These are phyloP conservation scores for Coccomyxa sp. DNA, from an alignment of 139 green algal genomes.

Conservation along the genomic window DNA sequence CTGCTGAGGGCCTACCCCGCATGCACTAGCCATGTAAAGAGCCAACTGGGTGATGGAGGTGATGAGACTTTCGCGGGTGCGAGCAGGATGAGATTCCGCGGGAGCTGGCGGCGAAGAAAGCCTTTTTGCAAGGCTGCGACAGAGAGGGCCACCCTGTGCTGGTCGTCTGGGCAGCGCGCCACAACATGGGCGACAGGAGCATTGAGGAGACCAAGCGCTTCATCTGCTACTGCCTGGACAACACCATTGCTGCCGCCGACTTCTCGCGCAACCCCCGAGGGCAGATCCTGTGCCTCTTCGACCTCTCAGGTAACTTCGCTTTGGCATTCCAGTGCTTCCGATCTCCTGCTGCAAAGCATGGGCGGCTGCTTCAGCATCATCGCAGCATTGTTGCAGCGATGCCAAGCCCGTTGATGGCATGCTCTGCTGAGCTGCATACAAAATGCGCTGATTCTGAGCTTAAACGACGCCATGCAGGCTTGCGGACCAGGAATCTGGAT, in stretches of 20 bases:
- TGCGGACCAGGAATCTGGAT: slow-evolving; percentile 50
- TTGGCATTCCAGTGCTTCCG: no score
- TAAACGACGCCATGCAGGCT: slow-evolving; percentile 30
- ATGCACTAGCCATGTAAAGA: background rate
- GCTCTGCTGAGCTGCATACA: background rate
- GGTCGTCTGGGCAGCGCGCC: slow-evolving; percentile 23
- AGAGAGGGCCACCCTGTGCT: slow-evolving; percentile 29
- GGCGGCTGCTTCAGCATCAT: no score
- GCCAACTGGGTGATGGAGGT: no score
- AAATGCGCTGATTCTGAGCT: background rate
- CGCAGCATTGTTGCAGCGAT: no score
- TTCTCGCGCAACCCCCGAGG: slow-evolving; percentile 14
- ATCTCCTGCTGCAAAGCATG: no score
- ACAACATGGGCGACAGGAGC: slow-evolving; percentile 14
- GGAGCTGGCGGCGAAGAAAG: slow-evolving; percentile 34
- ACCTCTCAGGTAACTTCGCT: slow-evolving; percentile 36
- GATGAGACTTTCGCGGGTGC: no score
- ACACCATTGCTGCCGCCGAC: slow-evolving; percentile 24
- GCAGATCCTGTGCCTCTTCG: slow-evolving; percentile 39
- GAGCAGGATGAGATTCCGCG: slow-evolving; percentile 26
- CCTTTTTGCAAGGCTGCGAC: slow-evolving; percentile 38
- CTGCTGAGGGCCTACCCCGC: background rate
- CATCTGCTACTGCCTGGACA: slow-evolving; percentile 40
- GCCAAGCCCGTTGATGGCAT: no score
- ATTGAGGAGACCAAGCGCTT: slow-evolving; percentile 29